Conservation (phyloP, 2,329 filamentous ascomycete species). For the Fusarium sp. region DNA sequence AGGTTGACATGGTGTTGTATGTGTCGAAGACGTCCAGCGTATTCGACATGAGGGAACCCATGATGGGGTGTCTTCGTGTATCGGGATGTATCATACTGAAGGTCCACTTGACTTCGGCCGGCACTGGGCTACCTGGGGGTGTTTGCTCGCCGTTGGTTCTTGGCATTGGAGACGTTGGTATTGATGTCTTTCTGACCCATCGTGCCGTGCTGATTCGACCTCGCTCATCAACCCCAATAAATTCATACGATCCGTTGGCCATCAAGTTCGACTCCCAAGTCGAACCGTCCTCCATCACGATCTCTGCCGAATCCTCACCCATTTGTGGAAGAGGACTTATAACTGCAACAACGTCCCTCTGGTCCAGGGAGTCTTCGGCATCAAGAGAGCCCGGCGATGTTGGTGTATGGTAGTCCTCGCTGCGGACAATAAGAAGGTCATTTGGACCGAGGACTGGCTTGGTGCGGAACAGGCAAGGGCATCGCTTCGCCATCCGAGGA, state of each 20-base stretch:
- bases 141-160: conserved; percentile 33
- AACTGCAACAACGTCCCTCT: conserved; percentile 69
- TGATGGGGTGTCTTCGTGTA: conserved; percentile 75
- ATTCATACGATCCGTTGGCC: conserved; percentile 70
- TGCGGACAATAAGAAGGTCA: conserved; percentile 75
- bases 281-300: conserved; percentile 71
- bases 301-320: conserved; percentile 66
- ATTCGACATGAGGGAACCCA: conserved; percentile 71
- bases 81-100: conserved; percentile 80
- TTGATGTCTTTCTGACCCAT: conserved; percentile 67
- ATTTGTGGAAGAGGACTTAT: conserved; percentile 66
- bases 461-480: conserved; percentile 70
- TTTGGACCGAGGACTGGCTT: conserved; percentile 71
- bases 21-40: conserved; percentile 74
- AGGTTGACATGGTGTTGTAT: conserved; percentile 67
- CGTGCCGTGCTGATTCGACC: conserved; percentile 69
- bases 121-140: conserved; percentile 39
- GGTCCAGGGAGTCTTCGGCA: conserved; percentile 57
- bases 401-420: conserved; percentile 68
- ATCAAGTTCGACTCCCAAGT: conserved; percentile 65
- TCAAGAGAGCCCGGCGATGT: conserved; percentile 47
- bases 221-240: conserved; percentile 65
- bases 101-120: conserved; percentile 68
- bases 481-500: conserved; percentile 66
- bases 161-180: conserved; percentile 30